Evolutionary conservation across 2,329 filamentous ascomycete species (phyloP).

Genomic region (Ophiostoma populinum): DNA sequence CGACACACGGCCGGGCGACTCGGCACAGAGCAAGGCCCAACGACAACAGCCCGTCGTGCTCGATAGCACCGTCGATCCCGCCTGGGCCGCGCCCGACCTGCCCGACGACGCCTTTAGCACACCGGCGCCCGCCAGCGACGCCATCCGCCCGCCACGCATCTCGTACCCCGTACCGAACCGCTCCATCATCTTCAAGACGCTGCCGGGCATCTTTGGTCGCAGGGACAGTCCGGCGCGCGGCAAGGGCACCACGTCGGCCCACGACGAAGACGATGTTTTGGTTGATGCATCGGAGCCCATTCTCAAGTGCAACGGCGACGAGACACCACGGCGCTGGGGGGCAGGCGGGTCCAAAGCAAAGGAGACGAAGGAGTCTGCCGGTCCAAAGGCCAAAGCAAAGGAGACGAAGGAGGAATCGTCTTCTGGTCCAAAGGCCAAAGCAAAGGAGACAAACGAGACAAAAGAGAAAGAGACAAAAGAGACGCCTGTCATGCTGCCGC

Average conservation of each 20-base stretch:
- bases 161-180: not conserved
- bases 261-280: slow-evolving; percentile 7
- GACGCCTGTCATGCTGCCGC: too few species aligned
- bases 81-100: slow-evolving; percentile 22
- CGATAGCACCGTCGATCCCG: slow-evolving; percentile 16
- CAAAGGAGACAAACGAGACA: too few species aligned
- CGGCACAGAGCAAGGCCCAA: too few species aligned
- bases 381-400: too few species aligned
- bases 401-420: too few species aligned
- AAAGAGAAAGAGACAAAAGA: too few species aligned
- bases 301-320: not conserved
- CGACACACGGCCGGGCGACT: too few species aligned
- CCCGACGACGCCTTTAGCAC: slow-evolving; percentile 12
- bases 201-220: slow-evolving; percentile 1
- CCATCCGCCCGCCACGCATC: not conserved
- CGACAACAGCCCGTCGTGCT: not conserved
- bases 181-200: slow-evolving; percentile 1
- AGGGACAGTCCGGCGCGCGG: not conserved
- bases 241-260: slow-evolving; percentile 4
- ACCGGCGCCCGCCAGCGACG: not conserved
- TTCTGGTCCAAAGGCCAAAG: too few species aligned
- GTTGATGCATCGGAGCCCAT: not conserved
- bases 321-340: not conserved
- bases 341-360: not conserved
- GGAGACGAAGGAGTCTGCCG: too few species aligned